These are phyloP conservation scores for Calonectria naviculata DNA, from an alignment of 2,329 filamentous ascomycete genomes.

Conservation along the genomic window DNA sequence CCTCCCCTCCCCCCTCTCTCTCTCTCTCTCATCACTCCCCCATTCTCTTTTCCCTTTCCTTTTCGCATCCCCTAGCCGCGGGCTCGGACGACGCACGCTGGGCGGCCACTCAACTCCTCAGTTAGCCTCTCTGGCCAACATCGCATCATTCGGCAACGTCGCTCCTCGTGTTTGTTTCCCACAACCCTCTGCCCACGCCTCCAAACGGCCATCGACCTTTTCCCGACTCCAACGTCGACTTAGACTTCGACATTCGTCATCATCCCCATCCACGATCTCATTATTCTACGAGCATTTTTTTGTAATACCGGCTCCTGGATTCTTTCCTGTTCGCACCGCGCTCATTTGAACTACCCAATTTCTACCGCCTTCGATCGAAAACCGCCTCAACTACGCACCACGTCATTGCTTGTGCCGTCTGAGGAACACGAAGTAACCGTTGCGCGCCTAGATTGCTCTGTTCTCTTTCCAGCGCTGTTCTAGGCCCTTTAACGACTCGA, in stretches of 20 bases:
- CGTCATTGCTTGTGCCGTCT: constrained; percentile 18
- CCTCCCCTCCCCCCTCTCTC: constrained; percentile 31
- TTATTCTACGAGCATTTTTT: constrained; percentile 43
- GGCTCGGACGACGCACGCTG: constrained; percentile 44
- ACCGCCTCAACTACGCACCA: constrained; percentile 25
- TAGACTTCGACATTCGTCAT: constrained; percentile 16
- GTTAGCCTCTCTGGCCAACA: constrained; percentile 36
- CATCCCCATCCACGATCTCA: constrained; percentile 27
- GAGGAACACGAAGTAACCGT: constrained; percentile 6
- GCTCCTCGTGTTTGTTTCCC: constrained; percentile 19
- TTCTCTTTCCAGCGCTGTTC: constrained; percentile 8
- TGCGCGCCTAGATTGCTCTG: constrained; percentile 3
- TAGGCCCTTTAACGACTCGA: constrained; percentile 9
- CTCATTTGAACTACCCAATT: constrained; percentile 40
- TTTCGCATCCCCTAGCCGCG: constrained; percentile 38
- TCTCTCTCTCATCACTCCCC: constrained; percentile 20
- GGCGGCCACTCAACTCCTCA: constrained; percentile 36
- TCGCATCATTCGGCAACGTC: constrained; percentile 30
- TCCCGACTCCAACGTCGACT: constrained; percentile 25
- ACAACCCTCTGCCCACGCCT: constrained; percentile 18
- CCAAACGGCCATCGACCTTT: constrained; percentile 33
- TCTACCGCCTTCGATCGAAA: constrained; percentile 36
- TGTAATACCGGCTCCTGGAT: constrained; percentile 50
- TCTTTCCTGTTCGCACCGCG: constrained; percentile 40
- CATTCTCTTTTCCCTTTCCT: constrained; percentile 32